Conservation (phyloP, 2,329 filamentous ascomycete species). For the Trichothecium roseum region DNA sequence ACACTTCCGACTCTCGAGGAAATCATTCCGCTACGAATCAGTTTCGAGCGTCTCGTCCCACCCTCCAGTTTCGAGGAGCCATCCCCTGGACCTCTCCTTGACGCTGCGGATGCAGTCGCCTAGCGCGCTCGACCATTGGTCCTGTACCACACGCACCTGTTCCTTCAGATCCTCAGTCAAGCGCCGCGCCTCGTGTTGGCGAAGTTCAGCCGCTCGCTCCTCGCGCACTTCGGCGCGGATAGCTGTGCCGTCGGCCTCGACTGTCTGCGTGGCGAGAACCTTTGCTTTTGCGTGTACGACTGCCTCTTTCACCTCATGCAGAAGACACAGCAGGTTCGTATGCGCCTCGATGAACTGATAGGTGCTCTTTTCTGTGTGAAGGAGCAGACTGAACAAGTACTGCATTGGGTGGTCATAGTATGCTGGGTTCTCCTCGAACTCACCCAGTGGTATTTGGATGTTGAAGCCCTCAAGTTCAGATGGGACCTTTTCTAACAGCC, state of each 20-base stretch:
- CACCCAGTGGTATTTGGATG: conserved; percentile 66
- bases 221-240: conserved; percentile 21
- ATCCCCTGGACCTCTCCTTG: conserved; percentile 63
- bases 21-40: conserved; percentile 25
- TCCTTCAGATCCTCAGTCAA: conserved; percentile 86
- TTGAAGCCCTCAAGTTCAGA: conserved; percentile 47
- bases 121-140: conserved; percentile 83
- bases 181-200: conserved; percentile 54
- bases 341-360: conserved; percentile 97
- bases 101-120: conserved; percentile 64
- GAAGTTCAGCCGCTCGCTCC: conserved; percentile 42
- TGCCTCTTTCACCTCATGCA: conserved; percentile 82
- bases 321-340: conserved; percentile 77
- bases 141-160: conserved; percentile 81
- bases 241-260: conserved; percentile 23
- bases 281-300: conserved; percentile 60
- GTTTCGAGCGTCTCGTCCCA: conserved; percentile 69
- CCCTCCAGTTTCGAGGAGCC: conserved; percentile 67
- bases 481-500: conserved; percentile 73
- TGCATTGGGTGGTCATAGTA: conserved; percentile 77
- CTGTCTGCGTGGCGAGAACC: conserved; percentile 55
- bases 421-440: conserved; percentile 76
- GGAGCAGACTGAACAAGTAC: conserved; percentile 77
- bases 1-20: conserved; percentile 20
- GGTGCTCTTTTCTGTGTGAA: conserved; percentile 82